phyloP scores from a whole-genome alignment of 805 yeast species.

The Lipomyces spencermartinsiae region DNA sequence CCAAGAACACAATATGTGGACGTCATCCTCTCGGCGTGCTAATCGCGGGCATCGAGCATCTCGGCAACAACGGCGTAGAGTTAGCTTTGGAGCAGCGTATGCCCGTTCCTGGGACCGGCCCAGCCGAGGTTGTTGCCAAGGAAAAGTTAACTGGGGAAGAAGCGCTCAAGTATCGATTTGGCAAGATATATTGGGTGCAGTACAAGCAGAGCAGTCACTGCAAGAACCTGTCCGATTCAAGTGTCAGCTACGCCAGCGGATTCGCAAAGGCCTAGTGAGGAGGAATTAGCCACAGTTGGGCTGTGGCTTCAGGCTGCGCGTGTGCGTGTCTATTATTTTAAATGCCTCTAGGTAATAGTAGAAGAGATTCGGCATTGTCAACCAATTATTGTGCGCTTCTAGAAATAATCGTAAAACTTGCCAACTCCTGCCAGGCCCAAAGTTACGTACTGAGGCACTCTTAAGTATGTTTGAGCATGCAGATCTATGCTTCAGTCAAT shows the following conservation, averaged over 20 bases:
- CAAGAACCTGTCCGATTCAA: conserved; percentile 27
- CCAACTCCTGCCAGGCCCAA: not conserved
- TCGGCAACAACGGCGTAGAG: conserved; percentile 33
- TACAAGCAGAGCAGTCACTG: conserved; percentile 36
- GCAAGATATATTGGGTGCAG: conserved; percentile 36
- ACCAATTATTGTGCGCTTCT: not conserved
- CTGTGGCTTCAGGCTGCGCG: not conserved
- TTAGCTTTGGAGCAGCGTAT: conserved; percentile 24
- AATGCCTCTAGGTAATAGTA: not conserved
- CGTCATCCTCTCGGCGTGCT: conserved; percentile 78
- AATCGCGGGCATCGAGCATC: conserved; percentile 57
- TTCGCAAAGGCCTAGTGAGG: conserved; percentile 29
- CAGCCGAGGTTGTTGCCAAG: conserved; percentile 24
- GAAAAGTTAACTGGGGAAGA: conserved; percentile 26
- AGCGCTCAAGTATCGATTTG: conserved; percentile 32
- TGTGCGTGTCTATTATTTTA: too few species aligned
- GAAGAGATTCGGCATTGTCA: not conserved
- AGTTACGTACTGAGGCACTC: not conserved
- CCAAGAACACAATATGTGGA: conserved; percentile 94
- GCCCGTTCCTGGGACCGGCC: conserved; percentile 29
- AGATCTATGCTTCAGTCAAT: not conserved
- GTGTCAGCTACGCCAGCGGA: conserved; percentile 38
- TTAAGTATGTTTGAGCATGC: not conserved
- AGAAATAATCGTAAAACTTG: too few species aligned
- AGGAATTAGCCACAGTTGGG: not conserved